These are phyloP conservation scores for Colletotrichum tropicicola DNA, from an alignment of 2,329 filamentous ascomycete species.

Conservation along the genomic window DNA sequence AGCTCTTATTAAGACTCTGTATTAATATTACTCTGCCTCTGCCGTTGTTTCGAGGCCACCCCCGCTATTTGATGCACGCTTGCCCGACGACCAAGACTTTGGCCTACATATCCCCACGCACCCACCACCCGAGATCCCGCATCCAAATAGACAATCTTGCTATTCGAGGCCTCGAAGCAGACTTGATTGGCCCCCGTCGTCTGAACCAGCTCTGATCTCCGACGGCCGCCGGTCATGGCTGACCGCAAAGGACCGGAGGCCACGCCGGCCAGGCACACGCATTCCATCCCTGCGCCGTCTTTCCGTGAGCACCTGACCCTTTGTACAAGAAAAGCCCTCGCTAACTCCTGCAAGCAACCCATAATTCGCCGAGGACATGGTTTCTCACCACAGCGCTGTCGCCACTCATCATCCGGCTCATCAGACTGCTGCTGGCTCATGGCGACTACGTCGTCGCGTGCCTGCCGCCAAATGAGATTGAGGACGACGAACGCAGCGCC, in stretches of 20 bases:
- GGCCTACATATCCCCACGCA: conserved; percentile 8
- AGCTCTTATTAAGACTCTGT: conserved; percentile 16
- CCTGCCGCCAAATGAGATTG: conserved; percentile 80
- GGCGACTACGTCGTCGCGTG: conserved; percentile 92
- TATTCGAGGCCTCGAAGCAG: not conserved
- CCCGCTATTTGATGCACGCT: not conserved
- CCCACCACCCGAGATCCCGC: not conserved
- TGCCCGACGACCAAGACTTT: not conserved
- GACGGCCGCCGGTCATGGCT: conserved; percentile 20
- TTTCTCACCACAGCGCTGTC: conserved; percentile 88
- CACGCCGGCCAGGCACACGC: conserved; percentile 18
- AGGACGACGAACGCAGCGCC: conserved; percentile 77
- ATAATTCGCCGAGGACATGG: conserved; percentile 87
- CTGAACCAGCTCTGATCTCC: not conserved
- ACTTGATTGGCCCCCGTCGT: not conserved
- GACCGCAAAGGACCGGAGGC: conserved; percentile 30
- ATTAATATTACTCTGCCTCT: conserved; percentile 14
- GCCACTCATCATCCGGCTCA: conserved; percentile 84
- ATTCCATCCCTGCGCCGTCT: conserved; percentile 56
- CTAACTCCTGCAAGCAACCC: conserved; percentile 58
- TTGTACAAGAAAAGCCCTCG: too few species aligned
- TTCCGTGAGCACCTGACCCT: conserved; percentile 61
- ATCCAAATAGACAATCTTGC: not conserved
- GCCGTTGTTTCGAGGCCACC: conserved; percentile 4
- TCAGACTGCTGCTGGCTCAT: conserved; percentile 84